phyloP scores from a whole-genome alignment of 2,329 filamentous ascomycete genomes.

The Chaetomium sp. region DNA sequence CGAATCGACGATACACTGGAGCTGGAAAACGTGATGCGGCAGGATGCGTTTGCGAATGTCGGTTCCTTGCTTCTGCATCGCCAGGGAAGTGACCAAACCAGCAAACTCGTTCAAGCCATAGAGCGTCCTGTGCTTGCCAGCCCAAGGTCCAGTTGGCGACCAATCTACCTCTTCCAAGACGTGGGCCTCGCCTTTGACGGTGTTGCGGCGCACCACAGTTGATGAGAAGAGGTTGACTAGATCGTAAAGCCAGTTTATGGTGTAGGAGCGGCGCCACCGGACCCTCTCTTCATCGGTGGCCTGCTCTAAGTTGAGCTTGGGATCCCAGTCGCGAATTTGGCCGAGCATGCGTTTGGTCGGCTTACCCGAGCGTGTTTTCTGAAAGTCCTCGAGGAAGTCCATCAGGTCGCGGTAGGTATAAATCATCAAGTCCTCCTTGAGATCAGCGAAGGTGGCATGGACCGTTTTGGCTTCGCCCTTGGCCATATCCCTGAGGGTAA shows the following conservation, averaged over 20 bases:
- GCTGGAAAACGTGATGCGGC: slow-evolving; percentile 52
- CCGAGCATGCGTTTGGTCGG: slow-evolving; percentile 49
- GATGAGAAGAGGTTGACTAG: slow-evolving; percentile 50
- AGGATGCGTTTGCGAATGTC: slow-evolving; percentile 46
- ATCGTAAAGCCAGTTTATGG: slow-evolving; percentile 56
- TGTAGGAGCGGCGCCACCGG: slow-evolving; percentile 51
- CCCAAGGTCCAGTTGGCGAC: slow-evolving; percentile 45
- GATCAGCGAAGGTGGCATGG: slow-evolving; percentile 38
- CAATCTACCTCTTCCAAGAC: slow-evolving; percentile 45
- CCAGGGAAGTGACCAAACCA: slow-evolving; percentile 46
- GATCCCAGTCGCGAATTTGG: slow-evolving; percentile 47
- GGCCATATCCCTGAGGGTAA: slow-evolving; percentile 21
- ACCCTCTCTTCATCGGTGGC: slow-evolving; percentile 46
- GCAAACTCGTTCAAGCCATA: slow-evolving; percentile 53
- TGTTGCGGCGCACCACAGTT: slow-evolving; percentile 45
- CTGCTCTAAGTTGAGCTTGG: slow-evolving; percentile 42
- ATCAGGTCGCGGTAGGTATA: slow-evolving; percentile 47
- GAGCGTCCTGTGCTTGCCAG: slow-evolving; percentile 42
- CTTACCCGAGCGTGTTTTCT: slow-evolving; percentile 48
- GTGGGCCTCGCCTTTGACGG: slow-evolving; percentile 40
- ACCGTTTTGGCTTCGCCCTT: slow-evolving; percentile 30
- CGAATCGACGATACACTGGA: slow-evolving; percentile 55
- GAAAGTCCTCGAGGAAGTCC: slow-evolving; percentile 51
- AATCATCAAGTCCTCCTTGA: slow-evolving; percentile 49
- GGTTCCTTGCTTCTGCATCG: slow-evolving; percentile 47